Percentiles rank a stretch among this genome's conserved stretches.
Conservation (phyloP, 768 basidiomycete genomes). For the Leccinum truebloodii region DNA sequence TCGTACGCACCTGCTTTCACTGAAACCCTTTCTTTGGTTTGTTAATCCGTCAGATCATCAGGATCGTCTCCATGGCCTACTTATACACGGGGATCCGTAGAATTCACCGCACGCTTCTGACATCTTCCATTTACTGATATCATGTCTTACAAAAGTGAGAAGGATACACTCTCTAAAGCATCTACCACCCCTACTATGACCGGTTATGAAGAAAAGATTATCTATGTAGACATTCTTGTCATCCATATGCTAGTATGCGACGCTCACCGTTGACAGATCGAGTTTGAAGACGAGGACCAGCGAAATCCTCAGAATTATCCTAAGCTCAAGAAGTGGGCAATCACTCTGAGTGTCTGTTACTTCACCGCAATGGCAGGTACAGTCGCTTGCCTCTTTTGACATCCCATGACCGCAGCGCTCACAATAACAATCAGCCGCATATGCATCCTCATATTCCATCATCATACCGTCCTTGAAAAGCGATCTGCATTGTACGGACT, state of each 20-base stretch:
- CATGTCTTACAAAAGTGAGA: conserved; percentile 13
- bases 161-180: not conserved
- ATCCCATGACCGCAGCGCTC: not conserved
- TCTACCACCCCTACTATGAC: not conserved
- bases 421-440: conserved; percentile 40
- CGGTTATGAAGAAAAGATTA: conserved; percentile 5
- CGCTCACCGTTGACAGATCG: conserved; percentile 33
- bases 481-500: conserved; percentile 43
- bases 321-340: conserved; percentile 41
- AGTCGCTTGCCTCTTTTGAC: not conserved
- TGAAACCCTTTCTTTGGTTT: conserved; percentile 1
- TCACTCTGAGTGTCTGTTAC: conserved; percentile 34
- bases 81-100: conserved; percentile 11
- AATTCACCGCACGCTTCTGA: not conserved
- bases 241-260: not conserved
- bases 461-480: conserved; percentile 56
- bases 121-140: not conserved
- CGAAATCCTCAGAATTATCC: conserved; percentile 42
- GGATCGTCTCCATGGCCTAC: conserved; percentile 9
- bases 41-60: conserved; percentile 1
- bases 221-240: conserved; percentile 9
- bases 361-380: conserved; percentile 27
- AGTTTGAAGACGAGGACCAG: conserved; percentile 41
- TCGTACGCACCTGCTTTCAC: not conserved
- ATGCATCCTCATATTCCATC: conserved; percentile 51